A percentile compares a stretch with the other conserved stretches of the same genome.
Evolutionary conservation across 164 flowering plant genomes (phyloP).

Genomic region (Macadamia integrifolia): DNA sequence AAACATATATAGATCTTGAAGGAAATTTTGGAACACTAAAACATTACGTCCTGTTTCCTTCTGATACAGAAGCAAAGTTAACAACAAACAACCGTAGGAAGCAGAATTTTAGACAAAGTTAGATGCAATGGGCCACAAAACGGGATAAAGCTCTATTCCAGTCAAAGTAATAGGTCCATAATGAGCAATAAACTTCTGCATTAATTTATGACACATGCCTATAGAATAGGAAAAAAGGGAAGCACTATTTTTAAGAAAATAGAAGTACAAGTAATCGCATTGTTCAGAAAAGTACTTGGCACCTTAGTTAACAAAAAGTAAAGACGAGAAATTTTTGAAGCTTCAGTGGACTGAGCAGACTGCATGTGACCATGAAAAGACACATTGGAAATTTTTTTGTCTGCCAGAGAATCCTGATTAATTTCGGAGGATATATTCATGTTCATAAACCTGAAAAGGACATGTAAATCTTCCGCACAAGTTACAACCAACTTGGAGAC

Average conservation of each 20-base stretch:
- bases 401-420: conserved; percentile 20
- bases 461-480: conserved; percentile 56
- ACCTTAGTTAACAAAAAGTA: conserved; percentile 57
- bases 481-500: conserved; percentile 50
- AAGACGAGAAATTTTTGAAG: conserved; percentile 50
- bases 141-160: too few relatives aligned
- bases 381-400: conserved; percentile 18
- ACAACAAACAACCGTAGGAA: too few relatives aligned
- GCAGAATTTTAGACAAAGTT: too few relatives aligned
- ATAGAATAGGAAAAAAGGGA: background rate
- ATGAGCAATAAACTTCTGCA: too few relatives aligned
- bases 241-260: too few relatives aligned
- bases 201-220: background rate
- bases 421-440: conserved; percentile 23
- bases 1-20: too few relatives aligned
- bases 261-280: background rate
- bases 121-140: too few relatives aligned
- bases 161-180: too few relatives aligned
- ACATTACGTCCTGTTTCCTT: too few relatives aligned
- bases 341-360: conserved; percentile 35
- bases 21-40: too few relatives aligned
- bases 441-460: conserved; percentile 50
- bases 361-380: conserved; percentile 17
- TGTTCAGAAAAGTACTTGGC: conserved; percentile 1
- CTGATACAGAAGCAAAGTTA: too few relatives aligned